Evolutionary conservation across 371 early-diverging fungal genomes (phyloP), one percentile per base, ranked within the genome.

Genomic region (Capillidium heterosporum): DNA sequence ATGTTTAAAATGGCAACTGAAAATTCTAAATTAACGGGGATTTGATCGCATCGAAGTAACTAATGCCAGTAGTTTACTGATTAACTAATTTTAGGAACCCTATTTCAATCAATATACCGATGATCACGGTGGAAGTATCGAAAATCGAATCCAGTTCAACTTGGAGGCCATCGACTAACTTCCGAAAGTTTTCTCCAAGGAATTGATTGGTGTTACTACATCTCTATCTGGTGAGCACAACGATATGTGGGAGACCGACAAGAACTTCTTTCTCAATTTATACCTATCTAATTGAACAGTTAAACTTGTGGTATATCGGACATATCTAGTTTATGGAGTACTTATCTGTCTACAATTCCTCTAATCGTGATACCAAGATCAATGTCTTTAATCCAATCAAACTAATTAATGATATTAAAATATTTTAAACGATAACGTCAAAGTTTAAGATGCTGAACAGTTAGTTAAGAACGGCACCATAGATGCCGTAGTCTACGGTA

Each of bases 131-230:
- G 75, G 75, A 13, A 64, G 66, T 4, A 56, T 67, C 35, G 70
- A 75, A 50, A 77, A 76, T 60, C 69, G 78, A 0, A 44, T 62
- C 29, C 69, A 76, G 17, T 71, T 79, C 48, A 42, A 63, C 13
- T 40, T 65, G 0, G 71, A 77, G 47, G 60, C 71, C 19, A 49
- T 71, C 27, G 51, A 66, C 8, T 70, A 89, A 40, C 87, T 84
- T 60, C 71, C 88, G 54, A 80, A 92, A 31, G 54, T 92, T 1
- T 89, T 87, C 5, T 72, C 76, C 26, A 69, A 78, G 0, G 92
- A 93, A 50, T 75, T 75, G 64, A 72, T 78, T 8, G 78, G 70
- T 27, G 69, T 65, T 10, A 60, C 65, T 17, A 68, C 68, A 29
- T 68, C 28, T 39, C 56, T 47, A 15, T 84, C 84, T 84, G 74